Evolutionary conservation across 306 rosid genomes (phyloP), one percentile per base, ranked within the genome.

Genomic region (Canavalia ensiformis): DNA sequence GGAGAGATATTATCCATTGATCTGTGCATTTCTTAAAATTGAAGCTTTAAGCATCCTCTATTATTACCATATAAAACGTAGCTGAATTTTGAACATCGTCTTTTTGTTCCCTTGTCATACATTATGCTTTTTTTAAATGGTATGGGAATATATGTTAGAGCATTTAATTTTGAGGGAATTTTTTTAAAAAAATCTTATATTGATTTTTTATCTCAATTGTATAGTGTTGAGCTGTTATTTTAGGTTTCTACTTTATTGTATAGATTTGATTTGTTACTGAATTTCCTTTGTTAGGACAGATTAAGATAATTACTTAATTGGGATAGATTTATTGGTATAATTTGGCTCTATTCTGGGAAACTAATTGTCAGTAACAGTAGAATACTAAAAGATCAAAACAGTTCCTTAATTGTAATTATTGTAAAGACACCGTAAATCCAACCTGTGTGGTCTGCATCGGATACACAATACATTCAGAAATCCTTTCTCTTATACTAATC

Each of bases 1-100:
- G 50, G 60, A 54, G 37, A 63, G 54, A 71, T 51, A 50, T 39
- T 56, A 58, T 73, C 52, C 60, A 73, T 73, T 47, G 13, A 66
- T 64, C 39, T 56, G 37, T 45, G 31, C 59, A 52, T 77, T 72
- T 72, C 37, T 74, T 42, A 33, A 47, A 39, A 3, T 29, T 60
- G 35, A 70, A 60, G 50, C 51, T 59, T 44, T 56, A 74, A 59
- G 7, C 50, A 57, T 59, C 37, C 44, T 66, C 9, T 58, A 58
- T 60, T 33, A 33, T 4, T 33, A 56, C 34, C 35, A 59, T 60
- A 60, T 34, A 60, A 33, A 60, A 60, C 67, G 0, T 82, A 69
- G 52, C 52, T 47, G 44, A 13, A 46, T 79, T 7, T 44, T 33
- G 67, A 34, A 29, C 59, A 31, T 49, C 9, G 11, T 79, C 82